Conservation (phyloP, 2,329 filamentous ascomycete genomes). For the Penicillium sp. region DNA sequence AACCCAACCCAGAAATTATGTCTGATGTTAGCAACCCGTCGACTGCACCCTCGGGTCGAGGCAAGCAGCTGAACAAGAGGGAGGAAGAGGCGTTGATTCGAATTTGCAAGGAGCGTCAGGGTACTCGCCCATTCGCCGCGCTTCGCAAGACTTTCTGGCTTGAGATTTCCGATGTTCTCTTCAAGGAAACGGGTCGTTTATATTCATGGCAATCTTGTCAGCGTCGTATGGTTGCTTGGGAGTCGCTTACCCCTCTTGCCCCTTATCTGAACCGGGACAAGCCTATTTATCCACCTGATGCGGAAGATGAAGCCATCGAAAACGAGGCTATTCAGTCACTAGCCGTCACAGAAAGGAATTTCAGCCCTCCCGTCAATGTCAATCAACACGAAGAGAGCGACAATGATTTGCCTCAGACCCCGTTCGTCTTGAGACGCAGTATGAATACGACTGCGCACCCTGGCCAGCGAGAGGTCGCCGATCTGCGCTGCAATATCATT, state of each 20-base stretch:
- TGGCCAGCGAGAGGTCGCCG: no score
- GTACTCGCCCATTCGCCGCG: background rate
- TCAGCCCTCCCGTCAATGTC: background rate
- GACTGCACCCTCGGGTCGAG: background rate
- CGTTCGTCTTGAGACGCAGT: background rate
- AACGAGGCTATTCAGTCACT: background rate
- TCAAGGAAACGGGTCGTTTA: constrained; percentile 15
- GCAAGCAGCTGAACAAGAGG: background rate
- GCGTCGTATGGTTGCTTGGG: constrained; percentile 18
- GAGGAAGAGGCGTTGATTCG: background rate
- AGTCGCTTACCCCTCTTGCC: background rate
- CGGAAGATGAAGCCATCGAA: background rate
- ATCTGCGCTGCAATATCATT: no score
- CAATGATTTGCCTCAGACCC: background rate
- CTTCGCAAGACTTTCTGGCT: constrained; percentile 25
- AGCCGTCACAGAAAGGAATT: no score
- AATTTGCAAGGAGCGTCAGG: background rate
- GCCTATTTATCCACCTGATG: background rate
- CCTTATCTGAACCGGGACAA: background rate
- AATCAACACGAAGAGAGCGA: background rate
- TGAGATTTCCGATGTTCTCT: constrained; percentile 15
- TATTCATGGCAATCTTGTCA: constrained; percentile 32
- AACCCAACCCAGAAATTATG: background rate
- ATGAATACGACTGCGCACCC: background rate
- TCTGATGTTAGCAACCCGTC: background rate